Evolutionary conservation across 768 basidiomycete species (phyloP).

Genomic region (Termitomyces sp.): DNA sequence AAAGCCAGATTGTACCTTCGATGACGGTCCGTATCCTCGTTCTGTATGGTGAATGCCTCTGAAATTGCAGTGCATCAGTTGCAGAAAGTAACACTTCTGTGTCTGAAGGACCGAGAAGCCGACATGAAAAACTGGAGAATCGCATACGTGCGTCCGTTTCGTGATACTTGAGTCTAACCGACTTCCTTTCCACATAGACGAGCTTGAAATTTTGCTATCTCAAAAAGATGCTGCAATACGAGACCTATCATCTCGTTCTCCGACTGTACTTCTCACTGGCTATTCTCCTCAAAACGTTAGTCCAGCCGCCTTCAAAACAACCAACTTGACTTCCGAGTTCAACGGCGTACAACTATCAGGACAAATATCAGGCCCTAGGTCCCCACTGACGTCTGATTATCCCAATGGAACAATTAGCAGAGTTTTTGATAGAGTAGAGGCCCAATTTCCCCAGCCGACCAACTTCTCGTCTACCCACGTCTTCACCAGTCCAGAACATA

Average conservation of each 20-base stretch:
- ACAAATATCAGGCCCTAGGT: constrained; percentile 4
- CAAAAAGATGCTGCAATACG: constrained; percentile 40
- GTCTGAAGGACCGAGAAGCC: constrained; percentile 50
- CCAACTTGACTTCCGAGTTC: background rate
- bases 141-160: constrained; percentile 51
- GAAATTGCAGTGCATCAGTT: constrained; percentile 22
- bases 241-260: constrained; percentile 7
- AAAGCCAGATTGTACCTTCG: constrained; percentile 70
- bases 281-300: background rate
- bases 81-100: constrained; percentile 28
- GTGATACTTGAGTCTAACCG: background rate
- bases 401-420: constrained; percentile 5
- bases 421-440: constrained; percentile 14
- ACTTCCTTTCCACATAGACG: constrained; percentile 33
- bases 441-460: constrained; percentile 21
- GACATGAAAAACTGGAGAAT: constrained; percentile 59
- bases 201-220: constrained; percentile 59
- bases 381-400: constrained; percentile 8
- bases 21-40: constrained; percentile 43
- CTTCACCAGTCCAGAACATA: constrained; percentile 10
- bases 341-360: constrained; percentile 5
- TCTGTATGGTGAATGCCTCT: background rate
- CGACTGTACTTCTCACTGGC: constrained; percentile 1
- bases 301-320: background rate
- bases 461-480: constrained; percentile 11